Conservation (phyloP, 129 eudicot species). For the Silybum marianum region DNA sequence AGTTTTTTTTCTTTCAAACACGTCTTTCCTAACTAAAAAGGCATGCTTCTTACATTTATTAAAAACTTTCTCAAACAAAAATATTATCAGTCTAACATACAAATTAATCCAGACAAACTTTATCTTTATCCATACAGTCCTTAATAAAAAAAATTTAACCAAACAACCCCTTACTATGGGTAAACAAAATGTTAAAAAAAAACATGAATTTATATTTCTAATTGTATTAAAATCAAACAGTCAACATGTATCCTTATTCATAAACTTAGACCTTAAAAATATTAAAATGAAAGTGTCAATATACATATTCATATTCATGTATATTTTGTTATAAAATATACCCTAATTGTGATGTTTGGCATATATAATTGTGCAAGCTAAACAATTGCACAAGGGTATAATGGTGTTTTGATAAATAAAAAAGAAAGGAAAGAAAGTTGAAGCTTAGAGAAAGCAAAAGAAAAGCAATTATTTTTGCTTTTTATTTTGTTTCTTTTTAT, state of each 20-base stretch:
- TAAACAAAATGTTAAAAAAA: no score
- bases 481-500: not conserved
- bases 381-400: not conserved
- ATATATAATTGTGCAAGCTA: not conserved
- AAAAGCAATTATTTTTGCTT: conserved; percentile 1
- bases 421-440: not conserved
- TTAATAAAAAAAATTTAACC: no score
- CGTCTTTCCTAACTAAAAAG: no score
- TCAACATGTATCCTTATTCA: not conserved
- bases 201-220: not conserved
- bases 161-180: no score
- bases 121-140: no score
- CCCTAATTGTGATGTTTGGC: not conserved
- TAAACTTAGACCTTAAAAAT: no score
- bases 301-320: not conserved
- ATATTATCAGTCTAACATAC: no score
- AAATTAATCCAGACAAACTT: no score
- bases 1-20: no score
- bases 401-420: not conserved
- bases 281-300: no score
- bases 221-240: not conserved
- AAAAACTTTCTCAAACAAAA: no score
- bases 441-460: not conserved
- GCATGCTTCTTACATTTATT: no score
- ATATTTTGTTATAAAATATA: not conserved